phyloP scores from a whole-genome alignment of 2,329 filamentous ascomycete species.

The Myrmaecium sp. region DNA sequence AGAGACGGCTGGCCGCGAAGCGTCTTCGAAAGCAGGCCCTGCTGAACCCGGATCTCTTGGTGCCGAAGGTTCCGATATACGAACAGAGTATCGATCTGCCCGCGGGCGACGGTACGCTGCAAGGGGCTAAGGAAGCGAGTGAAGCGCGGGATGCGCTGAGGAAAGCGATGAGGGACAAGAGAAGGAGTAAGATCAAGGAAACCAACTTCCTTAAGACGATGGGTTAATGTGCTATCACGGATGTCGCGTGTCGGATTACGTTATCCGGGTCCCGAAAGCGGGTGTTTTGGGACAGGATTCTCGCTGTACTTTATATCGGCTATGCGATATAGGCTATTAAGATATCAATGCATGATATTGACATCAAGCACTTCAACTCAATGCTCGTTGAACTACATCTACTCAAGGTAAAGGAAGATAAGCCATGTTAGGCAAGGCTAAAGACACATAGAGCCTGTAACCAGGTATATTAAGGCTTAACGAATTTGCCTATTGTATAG shows the following conservation, averaged over 20 bases:
- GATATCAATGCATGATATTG: too few species aligned
- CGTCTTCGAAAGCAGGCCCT: slow-evolving; percentile 44
- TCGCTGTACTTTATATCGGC: too few species aligned
- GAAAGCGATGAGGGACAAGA: slow-evolving; percentile 56
- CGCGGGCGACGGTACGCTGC: slow-evolving; percentile 28
- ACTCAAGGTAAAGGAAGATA: too few species aligned
- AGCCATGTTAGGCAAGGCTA: too few species aligned
- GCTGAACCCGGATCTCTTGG: slow-evolving; percentile 48
- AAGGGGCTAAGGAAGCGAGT: slow-evolving; percentile 28
- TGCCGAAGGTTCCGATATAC: slow-evolving; percentile 50
- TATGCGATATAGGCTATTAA: too few species aligned
- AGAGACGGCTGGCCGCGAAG: slow-evolving; percentile 53
- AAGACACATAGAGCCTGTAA: too few species aligned
- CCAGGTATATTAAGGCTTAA: too few species aligned
- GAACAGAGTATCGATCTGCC: slow-evolving; percentile 66
- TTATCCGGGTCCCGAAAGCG: slow-evolving; percentile 37
- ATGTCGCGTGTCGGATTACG: slow-evolving; percentile 28
- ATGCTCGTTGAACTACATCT: too few species aligned
- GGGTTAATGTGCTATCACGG: slow-evolving; percentile 21
- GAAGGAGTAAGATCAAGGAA: slow-evolving; percentile 67
- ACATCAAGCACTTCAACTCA: too few species aligned
- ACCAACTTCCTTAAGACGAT: slow-evolving; percentile 71
- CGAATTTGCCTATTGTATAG: too few species aligned
- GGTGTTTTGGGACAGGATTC: too few species aligned
- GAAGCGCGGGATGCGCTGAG: slow-evolving; percentile 45